phyloP scores from a whole-genome alignment of 2,329 filamentous ascomycete species.

The Ceratocystis eucalypticola region DNA sequence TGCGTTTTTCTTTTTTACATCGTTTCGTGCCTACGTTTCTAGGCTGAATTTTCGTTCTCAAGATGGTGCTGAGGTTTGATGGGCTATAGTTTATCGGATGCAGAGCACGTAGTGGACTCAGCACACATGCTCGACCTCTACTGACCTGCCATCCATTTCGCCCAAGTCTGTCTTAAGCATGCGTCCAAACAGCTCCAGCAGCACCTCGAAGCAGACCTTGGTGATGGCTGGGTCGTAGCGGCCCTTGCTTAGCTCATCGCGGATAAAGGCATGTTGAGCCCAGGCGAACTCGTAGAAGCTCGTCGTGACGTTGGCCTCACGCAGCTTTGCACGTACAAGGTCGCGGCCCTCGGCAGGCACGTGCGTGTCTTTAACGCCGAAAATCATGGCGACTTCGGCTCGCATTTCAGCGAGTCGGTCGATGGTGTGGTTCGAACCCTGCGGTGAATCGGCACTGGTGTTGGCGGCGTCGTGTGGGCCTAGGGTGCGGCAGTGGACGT shows the following conservation, averaged over 20 bases:
- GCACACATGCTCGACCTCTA: constrained; percentile 60
- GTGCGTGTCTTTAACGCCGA: constrained; percentile 82
- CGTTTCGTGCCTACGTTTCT: not conserved
- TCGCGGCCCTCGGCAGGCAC: constrained; percentile 73
- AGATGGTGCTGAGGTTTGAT: not conserved
- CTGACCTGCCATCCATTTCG: constrained; percentile 43
- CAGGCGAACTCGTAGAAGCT: constrained; percentile 84
- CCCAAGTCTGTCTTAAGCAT: constrained; percentile 70
- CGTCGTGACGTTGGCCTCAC: constrained; percentile 60
- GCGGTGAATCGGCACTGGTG: constrained; percentile 27
- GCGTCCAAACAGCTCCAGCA: constrained; percentile 72
- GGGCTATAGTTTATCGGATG: too few relatives aligned
- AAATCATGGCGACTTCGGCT: constrained; percentile 77
- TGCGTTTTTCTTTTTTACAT: not conserved
- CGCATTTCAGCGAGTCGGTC: constrained; percentile 50
- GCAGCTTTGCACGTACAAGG: constrained; percentile 66
- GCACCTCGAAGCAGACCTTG: constrained; percentile 80
- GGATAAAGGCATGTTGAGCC: constrained; percentile 89
- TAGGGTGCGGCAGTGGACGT: constrained; percentile 68
- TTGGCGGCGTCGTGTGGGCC: constrained; percentile 46
- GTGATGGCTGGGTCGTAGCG: constrained; percentile 78
- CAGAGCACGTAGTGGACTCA: constrained; percentile 26
- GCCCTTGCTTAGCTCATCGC: constrained; percentile 87
- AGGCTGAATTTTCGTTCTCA: not conserved
- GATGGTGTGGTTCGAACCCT: constrained; percentile 37